Conservation (phyloP, 306 rosid genomes). For the Betula pendula region DNA sequence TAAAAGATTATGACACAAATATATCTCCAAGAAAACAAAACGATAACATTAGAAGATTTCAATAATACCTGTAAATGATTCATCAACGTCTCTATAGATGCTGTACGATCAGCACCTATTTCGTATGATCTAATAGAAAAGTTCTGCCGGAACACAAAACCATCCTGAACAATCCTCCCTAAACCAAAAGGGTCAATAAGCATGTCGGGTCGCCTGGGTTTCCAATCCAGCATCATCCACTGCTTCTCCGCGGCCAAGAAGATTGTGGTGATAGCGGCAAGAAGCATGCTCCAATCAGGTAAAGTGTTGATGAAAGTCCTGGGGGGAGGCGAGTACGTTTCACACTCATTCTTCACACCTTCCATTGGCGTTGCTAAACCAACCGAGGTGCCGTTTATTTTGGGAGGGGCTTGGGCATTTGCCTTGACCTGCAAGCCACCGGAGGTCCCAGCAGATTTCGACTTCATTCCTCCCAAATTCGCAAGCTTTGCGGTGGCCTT, state of each 20-base stretch:
- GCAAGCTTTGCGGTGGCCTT: slow-evolving; percentile 46
- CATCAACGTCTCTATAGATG: slow-evolving; percentile 94
- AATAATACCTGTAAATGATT: slow-evolving; percentile 89
- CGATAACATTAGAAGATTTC: not conserved
- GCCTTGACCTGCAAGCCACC: slow-evolving; percentile 79
- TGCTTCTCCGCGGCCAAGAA: slow-evolving; percentile 99
- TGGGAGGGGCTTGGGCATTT: slow-evolving; percentile 88
- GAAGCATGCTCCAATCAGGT: slow-evolving; percentile 99
- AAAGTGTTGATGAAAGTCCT: slow-evolving; percentile 91
- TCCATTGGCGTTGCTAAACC: slow-evolving; percentile 54
- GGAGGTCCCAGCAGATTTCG: slow-evolving; percentile 47
- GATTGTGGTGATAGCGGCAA: slow-evolving; percentile 97
- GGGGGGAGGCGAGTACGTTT: slow-evolving; percentile 59
- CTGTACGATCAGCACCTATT: slow-evolving; percentile 99
- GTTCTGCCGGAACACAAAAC: slow-evolving; percentile 84
- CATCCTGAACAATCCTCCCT: slow-evolving; percentile 96
- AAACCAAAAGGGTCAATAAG: slow-evolving; percentile 88
- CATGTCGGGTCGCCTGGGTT: slow-evolving; percentile 92
- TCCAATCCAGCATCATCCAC: slow-evolving; percentile 99
- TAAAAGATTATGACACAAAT: not conserved
- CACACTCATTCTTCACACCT: slow-evolving; percentile 57
- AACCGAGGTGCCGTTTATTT: slow-evolving; percentile 74
- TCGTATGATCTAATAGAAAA: slow-evolving; percentile 97
- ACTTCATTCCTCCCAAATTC: slow-evolving; percentile 55
- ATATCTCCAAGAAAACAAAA: not conserved